phyloP scores from a whole-genome alignment of 306 rosid species.

The Vigna hirtella region DNA sequence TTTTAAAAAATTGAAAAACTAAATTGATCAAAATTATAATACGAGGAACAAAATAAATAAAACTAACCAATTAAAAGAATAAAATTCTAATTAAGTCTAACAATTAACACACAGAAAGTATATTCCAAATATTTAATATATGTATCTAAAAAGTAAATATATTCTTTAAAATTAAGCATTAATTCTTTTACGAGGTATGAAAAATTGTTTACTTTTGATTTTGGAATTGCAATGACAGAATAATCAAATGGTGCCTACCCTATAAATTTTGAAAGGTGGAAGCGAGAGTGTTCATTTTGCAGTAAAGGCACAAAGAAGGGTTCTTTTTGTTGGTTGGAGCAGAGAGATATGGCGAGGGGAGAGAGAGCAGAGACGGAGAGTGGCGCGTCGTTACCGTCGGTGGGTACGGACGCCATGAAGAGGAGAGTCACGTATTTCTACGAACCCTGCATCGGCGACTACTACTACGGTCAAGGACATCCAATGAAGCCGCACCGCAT shows the following conservation, averaged over 20 bases:
- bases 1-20: too few relatives aligned
- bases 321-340: background rate
- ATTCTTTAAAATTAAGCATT: too few relatives aligned
- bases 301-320: background rate
- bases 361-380: slow-evolving; percentile 42
- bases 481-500: slow-evolving; percentile 86
- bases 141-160: background rate
- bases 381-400: slow-evolving; percentile 66
- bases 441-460: slow-evolving; percentile 77
- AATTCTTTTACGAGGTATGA: too few relatives aligned
- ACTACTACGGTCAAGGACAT: slow-evolving; percentile 80
- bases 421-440: slow-evolving; percentile 76
- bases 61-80: too few relatives aligned
- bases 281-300: background rate
- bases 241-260: background rate
- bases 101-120: too few relatives aligned
- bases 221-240: background rate
- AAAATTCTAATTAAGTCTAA: too few relatives aligned
- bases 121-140: too few relatives aligned
- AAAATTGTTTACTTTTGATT: too few relatives aligned
- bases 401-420: slow-evolving; percentile 61
- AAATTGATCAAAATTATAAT: too few relatives aligned
- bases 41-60: too few relatives aligned
- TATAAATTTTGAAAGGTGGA: background rate
- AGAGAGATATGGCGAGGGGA: slow-evolving; percentile 29